phyloP scores from a whole-genome alignment of 2,329 filamentous ascomycete species.

The Penicillium sp. region DNA sequence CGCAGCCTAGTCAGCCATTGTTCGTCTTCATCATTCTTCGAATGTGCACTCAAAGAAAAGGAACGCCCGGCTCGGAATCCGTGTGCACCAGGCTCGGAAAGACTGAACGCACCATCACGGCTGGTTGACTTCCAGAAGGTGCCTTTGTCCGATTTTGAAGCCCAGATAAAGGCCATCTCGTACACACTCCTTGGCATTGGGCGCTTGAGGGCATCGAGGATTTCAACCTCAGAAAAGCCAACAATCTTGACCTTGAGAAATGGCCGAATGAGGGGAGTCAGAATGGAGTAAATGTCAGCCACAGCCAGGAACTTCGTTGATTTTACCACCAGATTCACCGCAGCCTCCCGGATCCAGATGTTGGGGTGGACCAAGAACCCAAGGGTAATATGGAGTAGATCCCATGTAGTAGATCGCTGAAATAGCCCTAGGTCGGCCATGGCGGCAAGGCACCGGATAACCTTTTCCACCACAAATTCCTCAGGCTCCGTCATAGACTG shows the following conservation, averaged over 20 bases:
- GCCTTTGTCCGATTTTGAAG: slow-evolving; percentile 74
- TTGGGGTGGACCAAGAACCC: slow-evolving; percentile 94
- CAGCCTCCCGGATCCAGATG: slow-evolving; percentile 89
- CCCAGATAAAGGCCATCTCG: slow-evolving; percentile 86
- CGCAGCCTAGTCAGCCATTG: slow-evolving; percentile 84
- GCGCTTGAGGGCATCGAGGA: slow-evolving; percentile 81
- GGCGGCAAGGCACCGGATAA: slow-evolving; percentile 81
- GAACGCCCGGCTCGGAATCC: slow-evolving; percentile 56
- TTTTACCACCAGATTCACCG: slow-evolving; percentile 78
- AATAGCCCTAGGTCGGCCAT: slow-evolving; percentile 87
- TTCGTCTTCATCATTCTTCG: slow-evolving; percentile 89
- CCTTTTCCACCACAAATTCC: slow-evolving; percentile 90
- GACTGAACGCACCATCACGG: slow-evolving; percentile 69
- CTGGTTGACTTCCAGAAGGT: slow-evolving; percentile 82
- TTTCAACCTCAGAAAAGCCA: slow-evolving; percentile 67
- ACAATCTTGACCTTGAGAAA: slow-evolving; percentile 76
- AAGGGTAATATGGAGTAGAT: slow-evolving; percentile 78
- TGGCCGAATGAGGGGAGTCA: slow-evolving; percentile 76
- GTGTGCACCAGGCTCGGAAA: slow-evolving; percentile 59
- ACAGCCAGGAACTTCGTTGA: slow-evolving; percentile 72
- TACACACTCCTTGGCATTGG: slow-evolving; percentile 78
- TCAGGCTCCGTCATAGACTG: slow-evolving; percentile 91
- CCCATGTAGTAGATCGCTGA: slow-evolving; percentile 81
- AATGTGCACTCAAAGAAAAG: slow-evolving; percentile 59
- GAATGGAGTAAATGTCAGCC: slow-evolving; percentile 80